These are phyloP conservation scores for Grammothele lineata DNA, from an alignment of 768 basidiomycete species.

Conservation along the genomic window DNA sequence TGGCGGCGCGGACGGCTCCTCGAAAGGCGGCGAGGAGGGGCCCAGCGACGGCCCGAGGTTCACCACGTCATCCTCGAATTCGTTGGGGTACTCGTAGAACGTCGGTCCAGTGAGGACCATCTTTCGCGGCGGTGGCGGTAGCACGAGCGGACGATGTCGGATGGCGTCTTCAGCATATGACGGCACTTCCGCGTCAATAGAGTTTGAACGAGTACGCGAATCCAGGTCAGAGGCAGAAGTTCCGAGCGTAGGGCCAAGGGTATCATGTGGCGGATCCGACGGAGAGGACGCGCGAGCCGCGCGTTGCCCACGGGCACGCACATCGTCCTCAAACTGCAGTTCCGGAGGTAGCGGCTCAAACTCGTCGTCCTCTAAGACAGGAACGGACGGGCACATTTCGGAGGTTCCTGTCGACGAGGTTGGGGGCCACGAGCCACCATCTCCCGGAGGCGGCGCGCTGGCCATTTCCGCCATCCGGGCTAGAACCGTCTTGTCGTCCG, in stretches of 20 bases:
- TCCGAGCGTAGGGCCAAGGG: neutral
- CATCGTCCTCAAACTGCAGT: conserved; percentile 7
- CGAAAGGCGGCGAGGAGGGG: conserved; percentile 8
- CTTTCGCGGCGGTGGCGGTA: conserved; percentile 24
- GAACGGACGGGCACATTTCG: conserved; percentile 14
- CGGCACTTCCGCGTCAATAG: conserved; percentile 9
- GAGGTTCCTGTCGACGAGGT: conserved; percentile 4
- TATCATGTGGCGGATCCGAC: conserved; percentile 3
- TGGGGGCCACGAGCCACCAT: conserved; percentile 5
- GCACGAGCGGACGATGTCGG: conserved; percentile 7
- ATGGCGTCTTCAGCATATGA: conserved; percentile 17
- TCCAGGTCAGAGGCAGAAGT: conserved; percentile 1
- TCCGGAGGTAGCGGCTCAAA: conserved; percentile 15
- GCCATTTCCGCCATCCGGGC: conserved; percentile 27
- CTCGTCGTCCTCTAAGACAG: conserved; percentile 19
- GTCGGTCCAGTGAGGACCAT: conserved; percentile 17
- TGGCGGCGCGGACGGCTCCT: neutral
- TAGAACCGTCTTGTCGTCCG: conserved; percentile 32
- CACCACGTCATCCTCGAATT: conserved; percentile 24
- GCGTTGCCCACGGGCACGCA: neutral
- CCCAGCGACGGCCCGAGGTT: conserved; percentile 12
- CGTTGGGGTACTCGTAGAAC: conserved; percentile 26
- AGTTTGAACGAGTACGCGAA: neutral
- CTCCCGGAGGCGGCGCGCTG: conserved; percentile 19
- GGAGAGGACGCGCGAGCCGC: neutral